Evolutionary conservation across 2,329 filamentous ascomycete species (phyloP).

Genomic region (Mollisia scopiformis): DNA sequence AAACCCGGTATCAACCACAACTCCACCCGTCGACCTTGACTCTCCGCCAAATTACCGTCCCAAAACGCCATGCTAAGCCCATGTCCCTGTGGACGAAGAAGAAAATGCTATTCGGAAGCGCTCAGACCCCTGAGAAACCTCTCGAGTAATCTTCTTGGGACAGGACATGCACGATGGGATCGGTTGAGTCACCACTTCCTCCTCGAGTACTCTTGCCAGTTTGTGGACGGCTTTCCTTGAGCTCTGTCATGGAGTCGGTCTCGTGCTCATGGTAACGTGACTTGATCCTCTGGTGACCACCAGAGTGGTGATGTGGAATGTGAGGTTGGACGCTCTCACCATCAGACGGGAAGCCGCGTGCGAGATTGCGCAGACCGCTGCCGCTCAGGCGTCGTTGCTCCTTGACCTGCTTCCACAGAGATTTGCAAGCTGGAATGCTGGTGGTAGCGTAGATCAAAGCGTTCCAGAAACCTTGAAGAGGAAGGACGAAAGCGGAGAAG

Average conservation of each 20-base stretch:
- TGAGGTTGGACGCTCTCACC: background rate
- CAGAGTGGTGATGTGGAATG: background rate
- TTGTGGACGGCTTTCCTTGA: conserved; percentile 6
- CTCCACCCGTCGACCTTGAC: background rate
- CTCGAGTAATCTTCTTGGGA: background rate
- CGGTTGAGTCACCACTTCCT: background rate
- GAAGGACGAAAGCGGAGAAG: conserved; percentile 73
- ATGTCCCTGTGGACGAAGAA: background rate
- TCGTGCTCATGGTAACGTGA: background rate
- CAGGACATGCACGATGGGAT: background rate
- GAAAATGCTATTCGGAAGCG: background rate
- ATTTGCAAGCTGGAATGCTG: conserved; percentile 62
- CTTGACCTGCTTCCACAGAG: conserved; percentile 4
- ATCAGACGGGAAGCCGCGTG: conserved; percentile 1
- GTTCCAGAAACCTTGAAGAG: conserved; percentile 86
- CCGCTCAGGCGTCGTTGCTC: background rate
- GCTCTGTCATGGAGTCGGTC: conserved; percentile 10
- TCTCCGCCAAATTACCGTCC: background rate
- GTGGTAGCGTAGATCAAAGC: conserved; percentile 75
- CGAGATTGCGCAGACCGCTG: conserved; percentile 1
- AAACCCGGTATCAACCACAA: background rate
- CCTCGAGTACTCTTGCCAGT: background rate
- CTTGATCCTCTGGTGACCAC: background rate
- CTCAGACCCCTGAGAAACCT: background rate
- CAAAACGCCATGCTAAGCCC: background rate